Evolutionary conservation across 805 yeast genomes (phyloP).

Genomic region (Ogataea glucozyma): DNA sequence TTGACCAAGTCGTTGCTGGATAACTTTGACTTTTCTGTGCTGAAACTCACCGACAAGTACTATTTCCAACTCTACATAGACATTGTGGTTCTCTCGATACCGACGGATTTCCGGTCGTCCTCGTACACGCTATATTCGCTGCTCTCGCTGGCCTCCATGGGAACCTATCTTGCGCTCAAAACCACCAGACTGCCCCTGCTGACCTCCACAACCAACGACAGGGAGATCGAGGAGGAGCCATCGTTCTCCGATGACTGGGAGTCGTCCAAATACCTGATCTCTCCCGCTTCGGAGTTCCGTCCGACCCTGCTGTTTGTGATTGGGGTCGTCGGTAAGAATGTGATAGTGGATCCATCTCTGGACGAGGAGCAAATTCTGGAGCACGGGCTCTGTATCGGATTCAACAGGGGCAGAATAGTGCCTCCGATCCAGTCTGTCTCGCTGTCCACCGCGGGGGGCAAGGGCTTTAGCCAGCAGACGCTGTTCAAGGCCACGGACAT

Average conservation of each 20-base stretch:
- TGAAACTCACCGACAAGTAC: constrained; percentile 71
- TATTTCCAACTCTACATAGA: constrained; percentile 79
- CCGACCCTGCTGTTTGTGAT: constrained; percentile 79
- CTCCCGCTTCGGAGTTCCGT: constrained; percentile 41
- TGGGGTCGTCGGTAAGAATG: constrained; percentile 69
- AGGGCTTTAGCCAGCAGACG: constrained; percentile 52
- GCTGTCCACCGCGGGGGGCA: constrained; percentile 50
- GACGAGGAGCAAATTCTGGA: constrained; percentile 89
- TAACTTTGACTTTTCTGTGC: constrained; percentile 50
- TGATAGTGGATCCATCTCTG: constrained; percentile 81
- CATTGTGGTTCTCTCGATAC: constrained; percentile 72
- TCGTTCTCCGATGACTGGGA: constrained; percentile 90
- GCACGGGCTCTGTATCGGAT: constrained; percentile 75
- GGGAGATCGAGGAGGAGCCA: constrained; percentile 81
- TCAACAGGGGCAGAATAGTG: constrained; percentile 63
- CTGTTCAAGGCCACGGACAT: constrained; percentile 57
- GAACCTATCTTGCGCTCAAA: constrained; percentile 77
- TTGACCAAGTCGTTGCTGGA: constrained; percentile 53
- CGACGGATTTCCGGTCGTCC: constrained; percentile 36
- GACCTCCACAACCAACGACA: constrained; percentile 63
- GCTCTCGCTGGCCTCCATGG: constrained; percentile 69
- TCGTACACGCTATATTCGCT: constrained; percentile 69
- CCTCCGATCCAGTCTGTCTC: constrained; percentile 76
- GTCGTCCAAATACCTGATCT: constrained; percentile 48
- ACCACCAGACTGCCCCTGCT: constrained; percentile 75